These are phyloP conservation scores for Brassica balearica DNA, from an alignment of 441 rosid species.

Conservation along the genomic window DNA sequence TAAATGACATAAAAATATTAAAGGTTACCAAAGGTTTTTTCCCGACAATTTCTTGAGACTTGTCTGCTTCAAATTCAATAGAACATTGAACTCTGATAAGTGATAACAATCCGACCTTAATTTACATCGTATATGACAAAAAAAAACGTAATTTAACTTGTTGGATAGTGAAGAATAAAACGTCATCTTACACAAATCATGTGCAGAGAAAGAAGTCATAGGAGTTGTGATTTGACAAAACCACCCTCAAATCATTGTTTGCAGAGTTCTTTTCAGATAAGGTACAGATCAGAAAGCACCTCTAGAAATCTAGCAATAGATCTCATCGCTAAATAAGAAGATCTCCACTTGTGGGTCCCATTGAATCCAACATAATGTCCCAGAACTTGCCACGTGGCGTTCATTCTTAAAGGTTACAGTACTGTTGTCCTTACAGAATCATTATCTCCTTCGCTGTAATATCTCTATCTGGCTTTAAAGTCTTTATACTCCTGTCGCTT, in stretches of 20 bases:
- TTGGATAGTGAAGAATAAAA: conserved; percentile 8
- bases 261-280: conserved; percentile 29
- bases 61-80: conserved; percentile 11
- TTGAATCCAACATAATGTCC: conserved; percentile 27
- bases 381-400: conserved; percentile 39
- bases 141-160: conserved; percentile 11
- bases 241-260: conserved; percentile 42
- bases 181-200: not conserved
- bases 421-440: conserved; percentile 41
- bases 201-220: not conserved
- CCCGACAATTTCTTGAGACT: not conserved
- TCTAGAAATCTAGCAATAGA: conserved; percentile 40
- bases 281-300: conserved; percentile 42
- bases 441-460: conserved; percentile 43
- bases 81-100: conserved; percentile 11
- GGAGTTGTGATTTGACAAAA: conserved; percentile 29
- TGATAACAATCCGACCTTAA: conserved; percentile 10
- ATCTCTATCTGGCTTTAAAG: conserved; percentile 9
- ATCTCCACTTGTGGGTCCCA: conserved; percentile 1
- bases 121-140: not conserved
- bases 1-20: not conserved
- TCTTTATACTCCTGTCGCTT: conserved; percentile 42
- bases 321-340: conserved; percentile 9
- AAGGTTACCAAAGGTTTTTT: too few species aligned
- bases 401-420: conserved; percentile 16